These are phyloP conservation scores for Calonectria pteridis DNA, from an alignment of 2,329 filamentous ascomycete species.

Conservation along the genomic window DNA sequence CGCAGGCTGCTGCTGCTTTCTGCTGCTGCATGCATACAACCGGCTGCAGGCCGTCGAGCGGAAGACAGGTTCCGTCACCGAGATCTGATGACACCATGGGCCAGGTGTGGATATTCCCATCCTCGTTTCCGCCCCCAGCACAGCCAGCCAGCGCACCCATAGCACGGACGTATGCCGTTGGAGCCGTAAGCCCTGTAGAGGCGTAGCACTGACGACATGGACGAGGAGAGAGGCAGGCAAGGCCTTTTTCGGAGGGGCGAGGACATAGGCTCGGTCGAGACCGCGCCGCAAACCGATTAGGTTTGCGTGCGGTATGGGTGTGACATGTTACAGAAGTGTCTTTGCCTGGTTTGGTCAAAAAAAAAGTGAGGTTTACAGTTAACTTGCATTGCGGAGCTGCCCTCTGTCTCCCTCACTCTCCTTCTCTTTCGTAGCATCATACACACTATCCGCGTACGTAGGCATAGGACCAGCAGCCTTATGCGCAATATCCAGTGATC, in stretches of 20 bases:
- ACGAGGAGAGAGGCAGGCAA: not conserved
- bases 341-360: not conserved
- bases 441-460: too few species aligned
- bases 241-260: not conserved
- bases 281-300: not conserved
- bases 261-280: not conserved
- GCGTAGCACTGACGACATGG: not conserved
- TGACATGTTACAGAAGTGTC: not conserved
- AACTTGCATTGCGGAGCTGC: not conserved
- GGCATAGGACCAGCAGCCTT: not conserved
- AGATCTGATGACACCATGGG: not conserved
- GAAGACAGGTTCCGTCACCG: not conserved
- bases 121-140: too few species aligned
- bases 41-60: not conserved
- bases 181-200: not conserved
- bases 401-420: too few species aligned
- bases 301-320: not conserved
- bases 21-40: not conserved
- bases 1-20: not conserved
- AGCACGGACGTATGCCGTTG: not conserved
- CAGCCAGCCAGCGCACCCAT: not conserved
- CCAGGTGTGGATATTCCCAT: not conserved
- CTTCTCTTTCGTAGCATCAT: too few species aligned
- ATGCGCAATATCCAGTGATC: conserved; percentile 3
- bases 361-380: not conserved